Evolutionary conservation across 371 early-diverging fungal genomes (phyloP).

Genomic region (Saksenaea oblongispora): DNA sequence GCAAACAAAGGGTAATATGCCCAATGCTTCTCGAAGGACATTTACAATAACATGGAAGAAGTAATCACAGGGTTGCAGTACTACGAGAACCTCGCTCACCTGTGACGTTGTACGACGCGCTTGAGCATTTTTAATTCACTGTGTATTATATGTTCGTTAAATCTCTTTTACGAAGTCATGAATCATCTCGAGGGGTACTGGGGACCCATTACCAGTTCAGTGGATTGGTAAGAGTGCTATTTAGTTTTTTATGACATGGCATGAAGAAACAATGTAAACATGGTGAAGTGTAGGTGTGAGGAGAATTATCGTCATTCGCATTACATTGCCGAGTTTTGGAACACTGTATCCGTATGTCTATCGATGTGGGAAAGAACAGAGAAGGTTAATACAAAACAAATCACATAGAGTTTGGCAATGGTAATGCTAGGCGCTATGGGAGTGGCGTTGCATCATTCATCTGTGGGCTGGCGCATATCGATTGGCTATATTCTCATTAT

Average conservation of each 20-base stretch:
- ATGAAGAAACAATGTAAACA: neutral
- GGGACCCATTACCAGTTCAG: slow-evolving; percentile 45
- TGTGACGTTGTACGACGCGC: neutral
- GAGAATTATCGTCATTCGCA: slow-evolving; percentile 31
- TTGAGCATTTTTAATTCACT: neutral
- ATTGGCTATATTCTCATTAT: slow-evolving; percentile 41
- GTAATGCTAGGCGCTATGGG: slow-evolving; percentile 35
- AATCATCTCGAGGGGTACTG: slow-evolving; percentile 26
- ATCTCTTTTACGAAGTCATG: slow-evolving; percentile 1
- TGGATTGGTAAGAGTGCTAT: slow-evolving; percentile 39
- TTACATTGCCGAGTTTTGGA: slow-evolving; percentile 47
- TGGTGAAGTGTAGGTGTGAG: slow-evolving; percentile 27
- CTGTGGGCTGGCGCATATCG: slow-evolving; percentile 39
- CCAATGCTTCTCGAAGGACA: neutral
- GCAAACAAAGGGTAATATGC: too few species aligned
- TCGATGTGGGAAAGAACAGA: neutral
- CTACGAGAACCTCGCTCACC: neutral
- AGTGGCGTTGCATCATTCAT: slow-evolving; percentile 29
- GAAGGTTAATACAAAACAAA: neutral
- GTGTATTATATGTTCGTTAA: neutral
- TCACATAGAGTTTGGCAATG: slow-evolving; percentile 44
- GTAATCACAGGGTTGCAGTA: neutral
- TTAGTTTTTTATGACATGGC: neutral
- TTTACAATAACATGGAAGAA: neutral
- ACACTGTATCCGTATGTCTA: slow-evolving; percentile 37